Percentiles rank a stretch among this genome's conserved stretches.
phyloP scores from a whole-genome alignment of 495 filamentous ascomycete species.

The Xanthoparmelia taractica region DNA sequence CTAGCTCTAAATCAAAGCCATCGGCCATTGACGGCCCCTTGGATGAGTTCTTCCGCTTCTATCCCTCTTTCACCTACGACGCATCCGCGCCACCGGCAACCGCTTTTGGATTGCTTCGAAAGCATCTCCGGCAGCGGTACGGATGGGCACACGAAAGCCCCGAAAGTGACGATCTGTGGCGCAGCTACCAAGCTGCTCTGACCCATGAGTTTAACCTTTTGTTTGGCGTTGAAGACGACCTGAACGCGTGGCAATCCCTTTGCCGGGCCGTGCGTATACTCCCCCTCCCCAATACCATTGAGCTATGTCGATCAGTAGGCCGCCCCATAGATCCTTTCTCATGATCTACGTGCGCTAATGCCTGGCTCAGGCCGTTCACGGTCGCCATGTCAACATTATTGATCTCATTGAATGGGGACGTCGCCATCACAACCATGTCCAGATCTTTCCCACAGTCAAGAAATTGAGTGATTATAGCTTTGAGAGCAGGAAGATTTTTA shows the following conservation, averaged over 20 bases:
- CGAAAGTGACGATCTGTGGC: constrained; percentile 16
- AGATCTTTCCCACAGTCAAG: constrained; percentile 17
- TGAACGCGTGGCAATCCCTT: constrained; percentile 27
- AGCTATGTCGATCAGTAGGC: constrained; percentile 18
- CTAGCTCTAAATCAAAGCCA: constrained; percentile 8
- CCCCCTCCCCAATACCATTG: constrained; percentile 24
- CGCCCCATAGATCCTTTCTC: constrained; percentile 8
- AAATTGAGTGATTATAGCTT: constrained; percentile 23
- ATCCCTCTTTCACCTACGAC: constrained; percentile 8
- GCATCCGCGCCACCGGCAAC: constrained; percentile 12
- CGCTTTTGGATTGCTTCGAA: constrained; percentile 10
- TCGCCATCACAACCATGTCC: constrained; percentile 11
- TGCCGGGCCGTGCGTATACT: constrained; percentile 26
- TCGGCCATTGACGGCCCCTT: constrained; percentile 10
- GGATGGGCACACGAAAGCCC: constrained; percentile 3
- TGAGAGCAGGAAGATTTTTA: constrained; percentile 19
- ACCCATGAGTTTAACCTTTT: constrained; percentile 24
- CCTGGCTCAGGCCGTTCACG: constrained; percentile 10
- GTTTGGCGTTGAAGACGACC: constrained; percentile 26
- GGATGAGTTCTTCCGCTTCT: constrained; percentile 12
- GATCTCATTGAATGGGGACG: constrained; percentile 27
- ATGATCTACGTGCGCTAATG: constrained; percentile 12
- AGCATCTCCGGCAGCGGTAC: constrained; percentile 2
- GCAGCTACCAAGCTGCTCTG: constrained; percentile 24
- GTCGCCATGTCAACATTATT: constrained; percentile 24